Conservation (phyloP, 2,329 filamentous ascomycete genomes). For the Epichloe festucae region DNA sequence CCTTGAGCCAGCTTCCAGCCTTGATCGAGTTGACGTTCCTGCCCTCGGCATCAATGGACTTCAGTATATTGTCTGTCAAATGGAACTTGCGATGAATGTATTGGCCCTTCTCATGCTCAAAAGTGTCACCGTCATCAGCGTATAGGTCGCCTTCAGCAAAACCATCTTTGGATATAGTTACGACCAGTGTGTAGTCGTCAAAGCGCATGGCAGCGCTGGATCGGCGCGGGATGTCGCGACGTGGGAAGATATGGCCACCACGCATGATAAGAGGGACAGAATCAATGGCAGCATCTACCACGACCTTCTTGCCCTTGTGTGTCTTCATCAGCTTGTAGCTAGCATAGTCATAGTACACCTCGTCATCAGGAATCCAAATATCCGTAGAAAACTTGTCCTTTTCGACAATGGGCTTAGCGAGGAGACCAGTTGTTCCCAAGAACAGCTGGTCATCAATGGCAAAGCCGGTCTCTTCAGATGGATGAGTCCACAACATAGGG, state of each 20-base stretch:
- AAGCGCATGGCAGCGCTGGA: conserved; percentile 82
- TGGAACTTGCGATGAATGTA: conserved; percentile 77
- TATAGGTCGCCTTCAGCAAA: conserved; percentile 71
- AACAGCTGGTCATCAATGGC: conserved; percentile 88
- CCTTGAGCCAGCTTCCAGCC: conserved; percentile 62
- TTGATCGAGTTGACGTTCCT: conserved; percentile 38
- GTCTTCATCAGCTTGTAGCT: conserved; percentile 63
- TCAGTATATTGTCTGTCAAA: conserved; percentile 48
- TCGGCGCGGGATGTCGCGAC: conserved; percentile 75
- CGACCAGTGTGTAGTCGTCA: conserved; percentile 87
- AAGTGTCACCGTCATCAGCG: conserved; percentile 86
- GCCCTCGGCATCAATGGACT: conserved; percentile 53
- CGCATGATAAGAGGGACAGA: conserved; percentile 85
- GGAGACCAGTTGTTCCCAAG: conserved; percentile 71
- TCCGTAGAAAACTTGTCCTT: conserved; percentile 61
- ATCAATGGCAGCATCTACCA: conserved; percentile 65
- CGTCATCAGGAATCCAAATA: conserved; percentile 78
- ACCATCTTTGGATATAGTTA: conserved; percentile 48
- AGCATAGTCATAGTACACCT: conserved; percentile 93
- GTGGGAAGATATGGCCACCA: conserved; percentile 81
- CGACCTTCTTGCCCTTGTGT: conserved; percentile 58
- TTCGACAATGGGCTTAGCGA: conserved; percentile 82
- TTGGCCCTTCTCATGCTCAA: conserved; percentile 72
- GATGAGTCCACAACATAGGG: conserved; percentile 88
- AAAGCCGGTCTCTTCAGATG: conserved; percentile 75